These are phyloP conservation scores for Brachypodium distachyon DNA, from an alignment of 202 grass and related monocot genomes.

Conservation along the genomic window DNA sequence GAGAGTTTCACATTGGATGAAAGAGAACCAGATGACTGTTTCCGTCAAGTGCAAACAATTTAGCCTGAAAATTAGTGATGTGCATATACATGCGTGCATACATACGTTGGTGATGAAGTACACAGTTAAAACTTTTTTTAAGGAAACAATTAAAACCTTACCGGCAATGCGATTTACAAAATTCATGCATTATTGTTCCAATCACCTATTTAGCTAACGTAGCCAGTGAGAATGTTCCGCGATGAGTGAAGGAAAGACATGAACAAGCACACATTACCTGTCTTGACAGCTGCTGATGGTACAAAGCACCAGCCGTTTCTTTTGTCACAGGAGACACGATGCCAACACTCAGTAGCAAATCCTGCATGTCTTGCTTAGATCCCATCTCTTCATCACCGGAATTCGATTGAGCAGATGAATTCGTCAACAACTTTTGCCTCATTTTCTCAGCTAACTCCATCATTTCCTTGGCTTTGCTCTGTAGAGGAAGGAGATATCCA, in stretches of 20 bases:
- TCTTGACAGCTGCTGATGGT: constrained; percentile 87
- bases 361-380: constrained; percentile 99
- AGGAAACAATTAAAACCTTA: no score
- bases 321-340: constrained; percentile 95
- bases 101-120: background rate
- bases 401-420: constrained; percentile 49
- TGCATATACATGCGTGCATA: background rate
- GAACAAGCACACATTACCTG: constrained; percentile 44
- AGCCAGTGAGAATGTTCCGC: background rate
- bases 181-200: background rate
- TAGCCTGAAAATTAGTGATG: background rate
- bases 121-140: background rate
- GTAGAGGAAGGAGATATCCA: background rate
- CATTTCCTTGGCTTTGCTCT: constrained; percentile 99
- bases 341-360: constrained; percentile 90
- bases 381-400: constrained; percentile 86
- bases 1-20: background rate
- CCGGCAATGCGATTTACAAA: constrained; percentile 4
- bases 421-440: constrained; percentile 82
- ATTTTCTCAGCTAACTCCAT: constrained; percentile 96
- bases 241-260: background rate
- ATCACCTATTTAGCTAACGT: background rate
- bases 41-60: background rate
- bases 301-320: constrained; percentile 93
- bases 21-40: background rate